Conservation (phyloP, 1,284 basidiomycete species). For the Pseudozyma sp. region DNA sequence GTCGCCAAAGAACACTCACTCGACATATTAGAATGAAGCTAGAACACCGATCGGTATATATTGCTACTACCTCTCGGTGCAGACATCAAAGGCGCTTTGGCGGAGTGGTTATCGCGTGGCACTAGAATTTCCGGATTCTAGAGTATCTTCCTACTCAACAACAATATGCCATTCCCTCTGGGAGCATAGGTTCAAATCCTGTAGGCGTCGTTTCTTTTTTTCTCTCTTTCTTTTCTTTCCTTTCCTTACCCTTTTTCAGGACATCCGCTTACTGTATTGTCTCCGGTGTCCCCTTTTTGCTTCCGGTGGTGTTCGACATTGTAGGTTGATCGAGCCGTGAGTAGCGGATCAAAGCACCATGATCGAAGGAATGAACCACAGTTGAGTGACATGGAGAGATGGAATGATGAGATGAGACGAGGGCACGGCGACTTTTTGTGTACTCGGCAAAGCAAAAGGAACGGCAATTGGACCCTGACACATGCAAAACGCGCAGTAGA, state of each 20-base stretch:
- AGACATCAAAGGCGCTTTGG: constrained; percentile 34
- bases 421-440: constrained; percentile 1
- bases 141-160: constrained; percentile 37
- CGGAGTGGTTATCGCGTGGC: constrained; percentile 58
- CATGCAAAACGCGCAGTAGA: background rate
- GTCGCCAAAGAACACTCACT: too few relatives aligned
- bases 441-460: background rate
- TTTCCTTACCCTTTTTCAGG: background rate
- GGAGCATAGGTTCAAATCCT: constrained; percentile 58
- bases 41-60: too few relatives aligned
- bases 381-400: too few relatives aligned
- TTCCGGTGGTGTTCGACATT: too few relatives aligned
- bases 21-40: too few relatives aligned
- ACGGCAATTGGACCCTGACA: constrained; percentile 14
- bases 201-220: constrained; percentile 42
- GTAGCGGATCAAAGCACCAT: too few relatives aligned
- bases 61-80: background rate
- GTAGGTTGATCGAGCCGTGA: too few relatives aligned
- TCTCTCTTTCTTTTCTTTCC: constrained; percentile 10
- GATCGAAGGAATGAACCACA: too few relatives aligned
- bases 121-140: constrained; percentile 43
- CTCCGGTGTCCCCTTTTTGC: background rate
- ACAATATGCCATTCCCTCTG: constrained; percentile 52
- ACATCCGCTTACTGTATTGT: too few relatives aligned
- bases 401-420: background rate